Conservation (phyloP, 2,329 filamentous ascomycete genomes). For the Fusarium sp. region DNA sequence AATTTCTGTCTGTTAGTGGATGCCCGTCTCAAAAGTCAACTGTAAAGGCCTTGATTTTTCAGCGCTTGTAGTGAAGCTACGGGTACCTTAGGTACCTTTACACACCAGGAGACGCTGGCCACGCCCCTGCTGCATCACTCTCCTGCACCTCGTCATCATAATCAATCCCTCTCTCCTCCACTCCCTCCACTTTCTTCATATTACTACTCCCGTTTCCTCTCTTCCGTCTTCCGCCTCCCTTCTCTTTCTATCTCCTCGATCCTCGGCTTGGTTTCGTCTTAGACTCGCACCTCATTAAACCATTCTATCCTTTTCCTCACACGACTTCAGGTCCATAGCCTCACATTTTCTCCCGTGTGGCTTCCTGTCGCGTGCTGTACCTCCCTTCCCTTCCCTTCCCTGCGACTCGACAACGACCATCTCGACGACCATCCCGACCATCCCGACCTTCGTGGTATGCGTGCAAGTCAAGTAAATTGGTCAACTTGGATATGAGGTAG, state of each 20-base stretch:
- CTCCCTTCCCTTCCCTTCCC: constrained; percentile 39
- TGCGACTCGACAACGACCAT: constrained; percentile 36
- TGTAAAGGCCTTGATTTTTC: constrained; percentile 35
- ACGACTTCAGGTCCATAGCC: constrained; percentile 27
- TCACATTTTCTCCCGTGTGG: constrained; percentile 33
- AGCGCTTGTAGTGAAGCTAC: constrained; percentile 21
- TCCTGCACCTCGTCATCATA: constrained; percentile 46
- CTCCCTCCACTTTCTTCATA: constrained; percentile 38
- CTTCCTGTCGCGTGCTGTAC: constrained; percentile 40
- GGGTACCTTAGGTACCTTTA: no score
- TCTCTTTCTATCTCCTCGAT: constrained; percentile 30
- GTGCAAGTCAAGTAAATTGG: constrained; percentile 34
- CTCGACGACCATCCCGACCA: constrained; percentile 36
- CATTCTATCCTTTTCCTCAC: constrained; percentile 25
- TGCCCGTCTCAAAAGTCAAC: constrained; percentile 21
- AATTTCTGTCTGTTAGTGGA: constrained; percentile 24
- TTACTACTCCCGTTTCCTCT: constrained; percentile 39
- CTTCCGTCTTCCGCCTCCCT: constrained; percentile 28
- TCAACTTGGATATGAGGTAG: constrained; percentile 50
- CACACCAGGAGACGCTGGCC: constrained; percentile 26
- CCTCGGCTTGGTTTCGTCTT: constrained; percentile 38
- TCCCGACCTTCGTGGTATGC: constrained; percentile 31
- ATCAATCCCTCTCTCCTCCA: constrained; percentile 41
- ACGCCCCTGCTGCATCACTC: constrained; percentile 27
- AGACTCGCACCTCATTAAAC: constrained; percentile 32